Conservation (phyloP, 305 asterid species). For the Fraxinus greggii region DNA sequence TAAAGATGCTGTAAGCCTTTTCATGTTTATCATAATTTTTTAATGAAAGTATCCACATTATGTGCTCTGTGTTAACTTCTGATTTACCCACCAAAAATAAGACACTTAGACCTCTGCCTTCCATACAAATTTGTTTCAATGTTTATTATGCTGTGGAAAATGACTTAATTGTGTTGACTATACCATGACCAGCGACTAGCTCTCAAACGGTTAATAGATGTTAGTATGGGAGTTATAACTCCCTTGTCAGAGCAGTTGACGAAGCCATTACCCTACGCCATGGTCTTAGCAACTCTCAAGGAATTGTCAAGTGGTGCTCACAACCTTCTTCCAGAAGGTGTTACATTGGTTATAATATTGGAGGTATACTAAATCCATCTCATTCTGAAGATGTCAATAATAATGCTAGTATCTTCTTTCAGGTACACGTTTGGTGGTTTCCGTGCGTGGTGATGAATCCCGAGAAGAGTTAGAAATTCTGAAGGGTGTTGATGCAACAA, state of each 20-base stretch:
- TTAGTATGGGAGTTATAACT: slow-evolving; percentile 95
- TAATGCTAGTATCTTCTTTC: slow-evolving; percentile 27
- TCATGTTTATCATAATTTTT: slow-evolving; percentile 17
- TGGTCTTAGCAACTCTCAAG: slow-evolving; percentile 70
- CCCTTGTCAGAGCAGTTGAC: slow-evolving; percentile 93
- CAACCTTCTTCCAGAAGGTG: slow-evolving; percentile 91
- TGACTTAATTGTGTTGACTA: slow-evolving; percentile 27
- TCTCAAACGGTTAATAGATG: slow-evolving; percentile 82
- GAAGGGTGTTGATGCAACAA: slow-evolving; percentile 64
- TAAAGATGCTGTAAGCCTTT: slow-evolving; percentile 72
- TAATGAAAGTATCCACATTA: neutral
- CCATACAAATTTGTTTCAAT: neutral
- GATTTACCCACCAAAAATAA: neutral
- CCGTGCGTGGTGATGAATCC: slow-evolving; percentile 86
- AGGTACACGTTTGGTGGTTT: slow-evolving; percentile 84
- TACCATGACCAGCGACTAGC: slow-evolving; percentile 70
- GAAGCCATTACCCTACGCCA: slow-evolving; percentile 81
- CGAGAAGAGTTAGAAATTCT: slow-evolving; percentile 68
- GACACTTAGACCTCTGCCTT: neutral
- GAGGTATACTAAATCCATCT: slow-evolving; percentile 1
- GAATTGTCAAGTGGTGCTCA: slow-evolving; percentile 85
- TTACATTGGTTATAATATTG: slow-evolving; percentile 8
- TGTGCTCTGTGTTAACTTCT: neutral
- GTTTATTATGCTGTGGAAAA: neutral
- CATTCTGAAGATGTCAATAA: neutral